A percentile compares a stretch with the other conserved stretches of the same genome.
Conservation (phyloP, 176 grass and related monocot species). For the Phoenix dactylifera region DNA sequence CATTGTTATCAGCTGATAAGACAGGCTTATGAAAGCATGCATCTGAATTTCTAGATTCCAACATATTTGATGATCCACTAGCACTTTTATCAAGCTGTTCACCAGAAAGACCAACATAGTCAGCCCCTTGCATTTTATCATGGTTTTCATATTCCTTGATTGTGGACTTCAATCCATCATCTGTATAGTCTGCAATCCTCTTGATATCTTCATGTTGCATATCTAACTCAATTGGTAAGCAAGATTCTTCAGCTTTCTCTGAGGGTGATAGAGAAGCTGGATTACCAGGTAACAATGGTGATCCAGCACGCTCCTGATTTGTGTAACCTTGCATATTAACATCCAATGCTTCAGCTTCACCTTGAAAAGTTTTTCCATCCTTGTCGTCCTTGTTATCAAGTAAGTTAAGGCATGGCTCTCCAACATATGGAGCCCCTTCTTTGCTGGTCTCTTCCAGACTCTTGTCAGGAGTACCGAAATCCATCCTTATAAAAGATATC, state of each 20-base stretch:
- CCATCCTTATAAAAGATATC: too few species aligned
- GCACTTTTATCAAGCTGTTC: conserved; percentile 33
- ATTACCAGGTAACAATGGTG: conserved; percentile 29
- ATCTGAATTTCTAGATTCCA: conserved; percentile 32
- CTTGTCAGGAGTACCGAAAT: too few species aligned
- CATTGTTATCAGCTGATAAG: conserved; percentile 35
- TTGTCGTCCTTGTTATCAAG: conserved; percentile 47
- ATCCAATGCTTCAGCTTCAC: conserved; percentile 33
- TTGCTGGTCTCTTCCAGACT: conserved; percentile 7
- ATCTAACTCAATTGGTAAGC: conserved; percentile 21
- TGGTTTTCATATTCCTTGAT: conserved; percentile 25
- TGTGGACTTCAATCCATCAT: conserved; percentile 18
- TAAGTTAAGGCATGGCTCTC: conserved; percentile 27
- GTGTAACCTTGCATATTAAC: conserved; percentile 31
- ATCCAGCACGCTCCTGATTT: conserved; percentile 23
- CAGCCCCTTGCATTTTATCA: conserved; percentile 28
- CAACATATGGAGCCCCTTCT: conserved; percentile 34
- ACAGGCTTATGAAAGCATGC: conserved; percentile 35
- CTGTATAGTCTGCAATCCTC: conserved; percentile 17
- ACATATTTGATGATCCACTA: conserved; percentile 28
- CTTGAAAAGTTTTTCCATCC: conserved; percentile 17
- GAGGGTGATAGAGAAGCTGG: conserved; percentile 18
- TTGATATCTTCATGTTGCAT: conserved; percentile 25
- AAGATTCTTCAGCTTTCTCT: conserved; percentile 30
- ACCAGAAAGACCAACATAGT: conserved; percentile 4